Conservation (phyloP, 2,329 filamentous ascomycete species). For the Tolypocladium tropicale region DNA sequence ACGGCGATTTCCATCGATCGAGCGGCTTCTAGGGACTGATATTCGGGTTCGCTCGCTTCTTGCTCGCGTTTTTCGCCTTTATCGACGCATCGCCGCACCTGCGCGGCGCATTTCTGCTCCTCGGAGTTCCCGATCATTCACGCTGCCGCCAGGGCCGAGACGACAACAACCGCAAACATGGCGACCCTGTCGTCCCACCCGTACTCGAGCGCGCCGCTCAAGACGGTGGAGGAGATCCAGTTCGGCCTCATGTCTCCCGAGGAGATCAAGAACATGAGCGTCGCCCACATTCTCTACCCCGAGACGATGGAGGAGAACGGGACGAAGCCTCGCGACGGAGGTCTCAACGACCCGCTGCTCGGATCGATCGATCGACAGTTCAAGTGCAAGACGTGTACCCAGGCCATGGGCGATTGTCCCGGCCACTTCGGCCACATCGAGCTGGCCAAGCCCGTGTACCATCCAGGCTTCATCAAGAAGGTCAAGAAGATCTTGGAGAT, state of each 20-base stretch:
- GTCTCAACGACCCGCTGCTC: slow-evolving; percentile 89
- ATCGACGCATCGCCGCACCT: slow-evolving; percentile 5
- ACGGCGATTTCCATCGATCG: slow-evolving; percentile 22
- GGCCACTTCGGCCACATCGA: slow-evolving; percentile 99
- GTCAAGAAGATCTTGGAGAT: slow-evolving; percentile 99
- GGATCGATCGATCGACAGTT: slow-evolving; percentile 94
- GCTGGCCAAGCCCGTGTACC: slow-evolving; percentile 90
- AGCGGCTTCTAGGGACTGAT: slow-evolving; percentile 13
- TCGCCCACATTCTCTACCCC: slow-evolving; percentile 92
- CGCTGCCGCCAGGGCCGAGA: not conserved
- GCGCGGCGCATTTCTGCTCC: slow-evolving; percentile 7
- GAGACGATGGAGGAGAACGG: slow-evolving; percentile 98
- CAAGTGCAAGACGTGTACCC: slow-evolving; percentile 92
- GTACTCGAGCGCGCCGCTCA: slow-evolving; percentile 89
- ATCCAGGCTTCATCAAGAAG: slow-evolving; percentile 93
- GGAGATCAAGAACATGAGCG: slow-evolving; percentile 98
- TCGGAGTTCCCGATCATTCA: slow-evolving; percentile 10
- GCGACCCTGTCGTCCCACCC: slow-evolving; percentile 84
- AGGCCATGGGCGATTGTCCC: slow-evolving; percentile 91
- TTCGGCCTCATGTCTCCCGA: slow-evolving; percentile 96
- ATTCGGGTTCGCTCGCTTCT: slow-evolving; percentile 10
- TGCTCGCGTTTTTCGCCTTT: slow-evolving; percentile 13
- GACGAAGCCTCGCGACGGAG: slow-evolving; percentile 79
- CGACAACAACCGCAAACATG: slow-evolving; percentile 49
- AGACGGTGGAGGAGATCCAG: slow-evolving; percentile 97